Evolutionary conservation across 2,329 filamentous ascomycete species (phyloP).

Genomic region (Bipolaris oryzae): DNA sequence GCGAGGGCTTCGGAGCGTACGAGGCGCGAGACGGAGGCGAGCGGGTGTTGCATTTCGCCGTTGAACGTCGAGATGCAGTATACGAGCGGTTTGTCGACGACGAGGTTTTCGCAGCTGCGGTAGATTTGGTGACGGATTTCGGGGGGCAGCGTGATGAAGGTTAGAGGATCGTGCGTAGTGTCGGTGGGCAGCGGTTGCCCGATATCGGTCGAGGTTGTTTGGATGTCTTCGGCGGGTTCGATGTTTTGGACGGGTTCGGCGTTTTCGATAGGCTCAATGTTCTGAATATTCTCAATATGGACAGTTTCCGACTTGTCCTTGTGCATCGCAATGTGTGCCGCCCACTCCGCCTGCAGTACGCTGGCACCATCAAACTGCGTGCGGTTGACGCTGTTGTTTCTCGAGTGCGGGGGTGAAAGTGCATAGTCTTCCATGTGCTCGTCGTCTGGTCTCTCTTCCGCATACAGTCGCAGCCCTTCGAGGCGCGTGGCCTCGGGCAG

Average conservation of each 20-base stretch:
- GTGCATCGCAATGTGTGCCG: slow-evolving; percentile 18
- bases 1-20: slow-evolving; percentile 47
- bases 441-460: slow-evolving; percentile 22
- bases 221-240: background rate
- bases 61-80: slow-evolving; percentile 51
- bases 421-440: slow-evolving; percentile 40
- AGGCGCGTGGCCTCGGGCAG: slow-evolving; percentile 31
- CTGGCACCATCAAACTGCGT: slow-evolving; percentile 18
- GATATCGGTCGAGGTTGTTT: background rate
- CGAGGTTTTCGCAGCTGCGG: slow-evolving; percentile 44
- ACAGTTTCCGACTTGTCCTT: slow-evolving; percentile 19
- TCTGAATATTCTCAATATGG: slow-evolving; percentile 13
- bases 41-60: slow-evolving; percentile 46
- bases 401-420: slow-evolving; percentile 32
- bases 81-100: slow-evolving; percentile 45
- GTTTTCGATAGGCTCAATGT: background rate
- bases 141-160: slow-evolving; percentile 45
- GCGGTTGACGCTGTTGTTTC: slow-evolving; percentile 31
- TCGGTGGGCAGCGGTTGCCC: slow-evolving; percentile 4
- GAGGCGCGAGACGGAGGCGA: slow-evolving; percentile 44
- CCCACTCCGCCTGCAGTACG: slow-evolving; percentile 30
- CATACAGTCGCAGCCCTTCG: slow-evolving; percentile 26
- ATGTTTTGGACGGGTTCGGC: background rate
- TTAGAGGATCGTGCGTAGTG: slow-evolving; percentile 21
- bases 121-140: slow-evolving; percentile 49